Conservation (phyloP, 306 rosid genomes). For the Cicer bijugum region DNA sequence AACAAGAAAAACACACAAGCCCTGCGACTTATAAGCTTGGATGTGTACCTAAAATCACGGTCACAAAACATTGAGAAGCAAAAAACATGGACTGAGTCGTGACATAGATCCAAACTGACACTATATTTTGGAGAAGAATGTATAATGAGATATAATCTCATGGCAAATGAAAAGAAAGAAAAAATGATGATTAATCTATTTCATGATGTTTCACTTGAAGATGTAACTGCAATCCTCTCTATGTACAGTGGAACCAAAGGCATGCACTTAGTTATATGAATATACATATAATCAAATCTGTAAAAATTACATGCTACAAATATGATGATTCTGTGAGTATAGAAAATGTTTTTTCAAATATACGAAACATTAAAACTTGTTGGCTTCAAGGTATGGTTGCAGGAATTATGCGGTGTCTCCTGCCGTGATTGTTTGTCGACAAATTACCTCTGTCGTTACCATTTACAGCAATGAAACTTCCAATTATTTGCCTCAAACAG, state of each 20-base stretch:
- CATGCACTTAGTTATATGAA: background rate
- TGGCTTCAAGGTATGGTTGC: conserved; percentile 3
- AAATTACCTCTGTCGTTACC: background rate
- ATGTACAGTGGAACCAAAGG: conserved; percentile 12
- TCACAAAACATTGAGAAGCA: too few relatives aligned
- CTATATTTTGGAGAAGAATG: too few relatives aligned
- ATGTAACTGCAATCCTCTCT: conserved; percentile 7
- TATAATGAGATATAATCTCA: too few relatives aligned
- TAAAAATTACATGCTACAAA: background rate
- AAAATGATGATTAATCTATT: too few relatives aligned
- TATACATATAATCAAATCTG: background rate
- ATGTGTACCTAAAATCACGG: too few relatives aligned
- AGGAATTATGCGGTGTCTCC: background rate
- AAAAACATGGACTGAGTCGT: too few relatives aligned
- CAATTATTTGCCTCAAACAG: background rate
- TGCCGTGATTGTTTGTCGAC: background rate
- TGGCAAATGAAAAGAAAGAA: too few relatives aligned
- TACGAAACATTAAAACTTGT: background rate
- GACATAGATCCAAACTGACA: too few relatives aligned
- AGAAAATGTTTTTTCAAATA: background rate
- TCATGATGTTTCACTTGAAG: conserved; percentile 9
- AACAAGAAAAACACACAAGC: too few relatives aligned
- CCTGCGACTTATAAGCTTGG: too few relatives aligned
- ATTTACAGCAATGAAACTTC: conserved; percentile 24
- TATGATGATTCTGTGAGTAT: background rate